These are phyloP conservation scores for Yamadazyma friedrichii DNA, from an alignment of 1,139 yeast genomes.

Conservation along the genomic window DNA sequence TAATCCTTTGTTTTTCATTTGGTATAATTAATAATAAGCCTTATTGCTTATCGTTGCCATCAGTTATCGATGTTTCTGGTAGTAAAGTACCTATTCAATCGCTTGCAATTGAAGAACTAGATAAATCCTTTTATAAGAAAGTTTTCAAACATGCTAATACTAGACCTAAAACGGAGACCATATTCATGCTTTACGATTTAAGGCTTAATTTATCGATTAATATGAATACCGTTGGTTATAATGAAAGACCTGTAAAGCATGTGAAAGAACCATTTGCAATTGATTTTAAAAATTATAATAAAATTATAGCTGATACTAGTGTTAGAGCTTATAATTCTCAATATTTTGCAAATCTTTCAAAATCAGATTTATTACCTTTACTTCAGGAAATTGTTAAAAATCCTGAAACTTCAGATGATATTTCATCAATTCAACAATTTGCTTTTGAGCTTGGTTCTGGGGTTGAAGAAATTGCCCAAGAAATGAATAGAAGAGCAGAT, in stretches of 20 bases:
- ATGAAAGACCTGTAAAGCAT: background rate
- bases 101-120: conserved; percentile 11
- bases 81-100: conserved; percentile 13
- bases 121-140: conserved; percentile 9
- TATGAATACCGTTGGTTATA: conserved; percentile 10
- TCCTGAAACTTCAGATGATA: conserved; percentile 11
- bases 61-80: conserved; percentile 14
- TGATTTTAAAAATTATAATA: conserved; percentile 8
- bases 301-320: conserved; percentile 4
- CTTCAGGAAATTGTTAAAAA: conserved; percentile 8
- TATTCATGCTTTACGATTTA: conserved; percentile 15
- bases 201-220: conserved; percentile 13
- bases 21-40: conserved; percentile 39
- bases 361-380: conserved; percentile 11
- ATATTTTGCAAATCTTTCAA: conserved; percentile 15
- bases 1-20: conserved; percentile 44
- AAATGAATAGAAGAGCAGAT: conserved; percentile 4
- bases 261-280: conserved; percentile 6
- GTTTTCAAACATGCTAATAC: background rate
- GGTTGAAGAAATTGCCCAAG: conserved; percentile 4
- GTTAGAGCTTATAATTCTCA: conserved; percentile 7
- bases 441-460: conserved; percentile 33
- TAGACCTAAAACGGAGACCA: background rate
- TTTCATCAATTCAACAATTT: conserved; percentile 25
- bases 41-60: conserved; percentile 17